A percentile compares a stretch with the other conserved stretches of the same genome.
Conservation (phyloP, 164 flowering plant genomes). For the Cinnamomum micranthum region DNA sequence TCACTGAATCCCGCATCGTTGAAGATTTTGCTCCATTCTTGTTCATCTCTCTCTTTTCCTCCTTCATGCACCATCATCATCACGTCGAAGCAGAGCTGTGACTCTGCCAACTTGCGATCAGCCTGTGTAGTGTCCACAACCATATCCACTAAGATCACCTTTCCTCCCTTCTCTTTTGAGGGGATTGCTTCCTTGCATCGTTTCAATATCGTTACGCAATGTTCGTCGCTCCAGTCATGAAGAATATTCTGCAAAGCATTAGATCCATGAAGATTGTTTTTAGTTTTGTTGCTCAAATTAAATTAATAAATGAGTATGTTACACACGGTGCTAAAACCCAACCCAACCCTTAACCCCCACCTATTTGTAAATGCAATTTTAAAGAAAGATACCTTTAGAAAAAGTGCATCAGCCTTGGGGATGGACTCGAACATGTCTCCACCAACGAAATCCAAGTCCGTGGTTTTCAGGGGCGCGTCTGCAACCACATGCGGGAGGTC, state of each 20-base stretch:
- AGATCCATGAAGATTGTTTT: too few species aligned
- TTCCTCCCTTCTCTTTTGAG: slow-evolving; percentile 23
- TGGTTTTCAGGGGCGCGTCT: slow-evolving; percentile 2
- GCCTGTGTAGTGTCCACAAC: slow-evolving; percentile 15
- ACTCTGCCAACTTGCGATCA: neutral
- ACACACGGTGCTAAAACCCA: neutral
- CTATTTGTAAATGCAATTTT: neutral
- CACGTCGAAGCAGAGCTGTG: slow-evolving; percentile 2
- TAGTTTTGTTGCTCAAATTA: too few species aligned
- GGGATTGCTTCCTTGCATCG: slow-evolving; percentile 38
- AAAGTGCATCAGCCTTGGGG: slow-evolving; percentile 25
- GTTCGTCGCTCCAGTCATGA: slow-evolving; percentile 36
- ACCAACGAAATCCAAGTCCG: slow-evolving; percentile 17
- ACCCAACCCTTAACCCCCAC: too few species aligned
- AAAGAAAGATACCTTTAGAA: slow-evolving; percentile 11
- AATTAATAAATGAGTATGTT: too few species aligned
- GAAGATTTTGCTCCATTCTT: slow-evolving; percentile 12
- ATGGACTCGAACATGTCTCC: slow-evolving; percentile 32
- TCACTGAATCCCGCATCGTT: slow-evolving; percentile 4
- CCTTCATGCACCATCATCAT: slow-evolving; percentile 1
- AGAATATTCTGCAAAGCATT: slow-evolving; percentile 11
- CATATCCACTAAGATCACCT: slow-evolving; percentile 41
- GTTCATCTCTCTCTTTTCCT: slow-evolving; percentile 15
- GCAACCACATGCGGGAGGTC: slow-evolving; percentile 44
- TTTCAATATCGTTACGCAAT: slow-evolving; percentile 35